Evolutionary conservation across 768 basidiomycete genomes (phyloP).

Genomic region (button mushroom (Agaricus bisporus)): DNA sequence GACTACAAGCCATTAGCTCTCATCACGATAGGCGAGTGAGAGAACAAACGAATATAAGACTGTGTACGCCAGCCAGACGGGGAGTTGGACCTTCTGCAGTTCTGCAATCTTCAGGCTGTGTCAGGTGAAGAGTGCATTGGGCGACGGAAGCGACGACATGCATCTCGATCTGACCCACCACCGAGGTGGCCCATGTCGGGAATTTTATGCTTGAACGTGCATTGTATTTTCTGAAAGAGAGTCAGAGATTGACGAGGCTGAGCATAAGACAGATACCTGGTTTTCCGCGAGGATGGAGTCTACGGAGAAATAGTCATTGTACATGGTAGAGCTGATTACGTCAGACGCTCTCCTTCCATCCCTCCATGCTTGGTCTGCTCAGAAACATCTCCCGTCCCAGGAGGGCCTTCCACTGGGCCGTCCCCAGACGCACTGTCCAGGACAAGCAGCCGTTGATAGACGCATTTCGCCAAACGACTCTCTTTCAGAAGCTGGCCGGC

Average conservation of each 20-base stretch:
- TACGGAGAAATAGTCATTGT: conserved; percentile 88
- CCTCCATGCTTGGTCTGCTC: conserved; percentile 1
- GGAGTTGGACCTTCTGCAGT: conserved; percentile 72
- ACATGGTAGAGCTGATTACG: conserved; percentile 43
- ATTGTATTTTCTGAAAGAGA: conserved; percentile 74
- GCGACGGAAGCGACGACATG: conserved; percentile 27
- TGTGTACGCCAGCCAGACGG: conserved; percentile 88
- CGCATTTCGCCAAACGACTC: conserved; percentile 32
- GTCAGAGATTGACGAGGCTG: background rate
- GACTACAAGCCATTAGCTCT: conserved; percentile 34
- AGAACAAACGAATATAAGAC: conserved; percentile 67
- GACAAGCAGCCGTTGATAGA: conserved; percentile 7
- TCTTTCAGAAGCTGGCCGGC: conserved; percentile 42
- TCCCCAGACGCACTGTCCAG: conserved; percentile 5
- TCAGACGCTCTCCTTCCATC: conserved; percentile 7
- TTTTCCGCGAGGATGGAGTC: conserved; percentile 91
- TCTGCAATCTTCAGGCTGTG: conserved; percentile 58
- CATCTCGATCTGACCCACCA: conserved; percentile 80
- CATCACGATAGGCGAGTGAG: background rate
- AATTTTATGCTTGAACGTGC: conserved; percentile 84
- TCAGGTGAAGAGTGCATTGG: background rate
- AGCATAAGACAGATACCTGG: conserved; percentile 42
- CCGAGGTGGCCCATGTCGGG: conserved; percentile 86
- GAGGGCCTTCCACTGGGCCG: conserved; percentile 11
- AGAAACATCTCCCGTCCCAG: conserved; percentile 4